A percentile compares a stretch with the other conserved stretches of the same genome.
These are phyloP conservation scores for Pistacia atlantica DNA, from an alignment of 345 rosid genomes.

Conservation along the genomic window DNA sequence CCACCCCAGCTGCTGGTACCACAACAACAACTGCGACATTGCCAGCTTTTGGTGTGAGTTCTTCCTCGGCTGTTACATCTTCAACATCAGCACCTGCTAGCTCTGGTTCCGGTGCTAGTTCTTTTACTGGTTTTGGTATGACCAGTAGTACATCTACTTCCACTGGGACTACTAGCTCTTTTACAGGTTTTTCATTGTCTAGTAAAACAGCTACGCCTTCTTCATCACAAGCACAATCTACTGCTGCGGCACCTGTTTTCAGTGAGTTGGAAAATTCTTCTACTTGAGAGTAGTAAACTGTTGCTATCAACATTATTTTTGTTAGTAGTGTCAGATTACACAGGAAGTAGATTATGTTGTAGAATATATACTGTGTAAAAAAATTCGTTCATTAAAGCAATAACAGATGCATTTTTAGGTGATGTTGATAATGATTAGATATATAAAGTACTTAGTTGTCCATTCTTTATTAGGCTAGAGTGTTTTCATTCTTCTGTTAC, in stretches of 20 bases:
- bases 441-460: not conserved
- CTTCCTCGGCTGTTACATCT: conserved; percentile 33
- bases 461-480: not conserved
- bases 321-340: not conserved
- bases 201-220: conserved; percentile 47
- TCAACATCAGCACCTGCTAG: conserved; percentile 28
- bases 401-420: not conserved
- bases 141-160: conserved; percentile 46
- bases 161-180: conserved; percentile 50
- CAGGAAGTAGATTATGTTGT: not conserved
- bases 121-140: conserved; percentile 57
- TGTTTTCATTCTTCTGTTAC: not conserved
- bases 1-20: conserved; percentile 49
- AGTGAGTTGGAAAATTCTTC: conserved; percentile 49
- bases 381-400: not conserved
- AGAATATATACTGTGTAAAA: not conserved
- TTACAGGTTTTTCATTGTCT: conserved; percentile 69
- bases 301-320: not conserved
- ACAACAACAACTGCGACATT: conserved; percentile 44
- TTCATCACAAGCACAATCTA: conserved; percentile 52
- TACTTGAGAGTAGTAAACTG: not conserved
- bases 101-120: conserved; percentile 35
- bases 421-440: not conserved
- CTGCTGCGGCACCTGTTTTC: conserved; percentile 44
- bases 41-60: conserved; percentile 45